Conservation (phyloP, 2,329 filamentous ascomycete species). For the Colletotrichum incanum region DNA sequence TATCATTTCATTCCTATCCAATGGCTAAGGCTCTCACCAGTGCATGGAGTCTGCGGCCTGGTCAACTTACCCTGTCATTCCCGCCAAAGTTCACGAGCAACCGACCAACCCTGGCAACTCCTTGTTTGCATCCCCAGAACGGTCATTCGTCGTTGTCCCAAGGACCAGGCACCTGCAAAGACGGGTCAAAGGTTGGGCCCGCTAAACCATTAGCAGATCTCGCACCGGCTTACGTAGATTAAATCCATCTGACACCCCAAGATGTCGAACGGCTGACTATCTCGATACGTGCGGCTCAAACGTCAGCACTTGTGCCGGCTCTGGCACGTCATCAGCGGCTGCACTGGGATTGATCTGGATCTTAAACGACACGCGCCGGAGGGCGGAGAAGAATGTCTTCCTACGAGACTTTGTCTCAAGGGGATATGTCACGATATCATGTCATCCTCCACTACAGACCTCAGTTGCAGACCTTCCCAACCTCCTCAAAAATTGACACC, state of each 20-base stretch:
- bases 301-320: not conserved
- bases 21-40: slow-evolving; percentile 6
- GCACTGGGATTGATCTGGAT: not conserved
- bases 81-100: not conserved
- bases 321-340: slow-evolving; percentile 14
- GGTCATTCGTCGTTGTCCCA: not conserved
- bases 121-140: slow-evolving; percentile 17
- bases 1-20: slow-evolving; percentile 31
- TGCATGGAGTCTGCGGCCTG: slow-evolving; percentile 8
- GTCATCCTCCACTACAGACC: not conserved
- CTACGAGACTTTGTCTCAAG: not conserved
- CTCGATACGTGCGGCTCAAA: slow-evolving; percentile 33
- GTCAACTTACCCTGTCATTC: slow-evolving; percentile 1
- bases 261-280: slow-evolving; percentile 1
- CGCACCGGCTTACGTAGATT: slow-evolving; percentile 13
- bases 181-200: slow-evolving; percentile 10
- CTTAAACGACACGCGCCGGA: not conserved
- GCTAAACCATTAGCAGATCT: slow-evolving; percentile 24
- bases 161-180: slow-evolving; percentile 2
- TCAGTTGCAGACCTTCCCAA: slow-evolving; percentile 1
- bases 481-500: slow-evolving; percentile 11
- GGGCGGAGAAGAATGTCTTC: not conserved
- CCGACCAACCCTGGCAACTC: not conserved
- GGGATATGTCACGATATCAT: not conserved
- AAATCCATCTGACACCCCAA: slow-evolving; percentile 12